These are phyloP conservation scores for Leishmania turanica DNA, from an alignment of 208 protist species.

Conservation along the genomic window DNA sequence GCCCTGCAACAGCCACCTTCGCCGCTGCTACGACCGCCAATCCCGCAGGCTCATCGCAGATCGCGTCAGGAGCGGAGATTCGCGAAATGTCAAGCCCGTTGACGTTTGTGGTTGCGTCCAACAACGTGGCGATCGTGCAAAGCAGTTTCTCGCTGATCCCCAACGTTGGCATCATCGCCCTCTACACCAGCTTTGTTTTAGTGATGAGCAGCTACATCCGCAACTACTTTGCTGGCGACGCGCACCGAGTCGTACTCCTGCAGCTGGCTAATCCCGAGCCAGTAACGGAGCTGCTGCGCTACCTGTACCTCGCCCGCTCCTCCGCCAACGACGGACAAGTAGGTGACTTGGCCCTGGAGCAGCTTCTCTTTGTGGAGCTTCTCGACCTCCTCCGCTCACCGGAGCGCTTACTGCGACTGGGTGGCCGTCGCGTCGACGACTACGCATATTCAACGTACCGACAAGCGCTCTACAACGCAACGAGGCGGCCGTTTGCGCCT, in stretches of 20 bases:
- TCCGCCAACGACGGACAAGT: slow-evolving; percentile 45
- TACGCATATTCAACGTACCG: slow-evolving; percentile 37
- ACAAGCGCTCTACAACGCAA: slow-evolving; percentile 25
- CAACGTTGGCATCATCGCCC: slow-evolving; percentile 66
- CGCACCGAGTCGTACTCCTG: slow-evolving; percentile 47
- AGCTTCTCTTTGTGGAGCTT: slow-evolving; percentile 75
- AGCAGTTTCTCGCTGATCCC: slow-evolving; percentile 53
- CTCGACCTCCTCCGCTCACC: slow-evolving; percentile 68
- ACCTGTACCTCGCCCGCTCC: slow-evolving; percentile 60
- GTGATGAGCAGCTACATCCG: slow-evolving; percentile 64
- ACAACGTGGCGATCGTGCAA: slow-evolving; percentile 36
- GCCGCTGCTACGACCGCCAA: background rate
- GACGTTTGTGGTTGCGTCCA: slow-evolving; percentile 40
- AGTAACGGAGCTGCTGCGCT: slow-evolving; percentile 51
- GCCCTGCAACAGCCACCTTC: background rate
- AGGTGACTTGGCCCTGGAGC: slow-evolving; percentile 56
- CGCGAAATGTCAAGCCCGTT: slow-evolving; percentile 3
- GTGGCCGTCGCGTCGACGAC: slow-evolving; percentile 59
- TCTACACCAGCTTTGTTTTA: slow-evolving; percentile 83
- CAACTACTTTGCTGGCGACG: slow-evolving; percentile 47
- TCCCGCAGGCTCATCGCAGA: background rate
- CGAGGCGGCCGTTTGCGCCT: slow-evolving; percentile 38
- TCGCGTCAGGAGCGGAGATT: background rate
- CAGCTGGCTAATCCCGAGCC: slow-evolving; percentile 66
- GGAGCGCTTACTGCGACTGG: slow-evolving; percentile 40